These are phyloP conservation scores for Acacia concinna DNA, from an alignment of 331 rosid species.

Conservation along the genomic window DNA sequence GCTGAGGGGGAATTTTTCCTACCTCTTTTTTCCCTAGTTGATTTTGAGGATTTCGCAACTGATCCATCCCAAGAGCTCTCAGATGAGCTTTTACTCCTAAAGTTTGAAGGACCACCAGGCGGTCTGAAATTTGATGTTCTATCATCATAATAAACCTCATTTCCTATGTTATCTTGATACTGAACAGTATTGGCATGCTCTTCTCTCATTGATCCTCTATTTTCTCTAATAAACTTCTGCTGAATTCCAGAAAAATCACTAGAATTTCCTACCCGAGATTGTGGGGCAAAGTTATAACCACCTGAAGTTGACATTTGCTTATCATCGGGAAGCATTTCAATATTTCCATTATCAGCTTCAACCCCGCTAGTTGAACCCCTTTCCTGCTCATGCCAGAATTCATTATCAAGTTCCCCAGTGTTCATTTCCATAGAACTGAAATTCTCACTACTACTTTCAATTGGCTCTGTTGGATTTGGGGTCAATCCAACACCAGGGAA, in stretches of 20 bases:
- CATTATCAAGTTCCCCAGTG: constrained; percentile 57
- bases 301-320: constrained; percentile 78
- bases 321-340: constrained; percentile 73
- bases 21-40: constrained; percentile 77
- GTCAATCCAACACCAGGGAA: constrained; percentile 68
- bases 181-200: constrained; percentile 55
- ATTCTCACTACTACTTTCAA: constrained; percentile 59
- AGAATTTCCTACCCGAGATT: constrained; percentile 50
- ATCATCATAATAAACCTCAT: constrained; percentile 71
- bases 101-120: constrained; percentile 49
- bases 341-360: constrained; percentile 73
- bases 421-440: constrained; percentile 61
- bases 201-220: constrained; percentile 48
- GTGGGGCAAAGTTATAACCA: constrained; percentile 54
- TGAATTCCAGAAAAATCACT: constrained; percentile 50
- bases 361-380: constrained; percentile 63
- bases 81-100: constrained; percentile 67
- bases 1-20: constrained; percentile 47
- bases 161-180: constrained; percentile 68
- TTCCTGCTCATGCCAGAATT: constrained; percentile 90
- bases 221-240: constrained; percentile 61
- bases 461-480: constrained; percentile 61
- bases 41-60: constrained; percentile 65
- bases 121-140: constrained; percentile 55
- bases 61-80: constrained; percentile 97